phyloP scores from a whole-genome alignment of 768 basidiomycete genomes.

The Macrolepiota dolichaula region DNA sequence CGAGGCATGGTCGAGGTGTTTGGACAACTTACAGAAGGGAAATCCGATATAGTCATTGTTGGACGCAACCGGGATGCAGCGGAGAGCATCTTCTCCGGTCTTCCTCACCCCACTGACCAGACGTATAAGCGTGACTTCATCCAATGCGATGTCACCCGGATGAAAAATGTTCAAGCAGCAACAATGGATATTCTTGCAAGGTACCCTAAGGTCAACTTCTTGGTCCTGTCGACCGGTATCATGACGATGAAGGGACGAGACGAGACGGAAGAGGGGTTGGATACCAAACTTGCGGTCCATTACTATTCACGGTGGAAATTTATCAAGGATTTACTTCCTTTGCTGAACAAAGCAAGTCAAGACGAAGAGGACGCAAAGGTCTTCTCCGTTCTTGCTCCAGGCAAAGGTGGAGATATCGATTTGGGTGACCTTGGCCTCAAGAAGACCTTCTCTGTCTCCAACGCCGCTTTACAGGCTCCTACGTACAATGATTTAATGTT shows the following conservation, averaged over 20 bases:
- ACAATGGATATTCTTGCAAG: slow-evolving; percentile 29
- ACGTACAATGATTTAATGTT: slow-evolving; percentile 56
- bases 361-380: slow-evolving; percentile 49
- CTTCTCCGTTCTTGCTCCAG: slow-evolving; percentile 40
- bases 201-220: slow-evolving; percentile 46
- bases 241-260: slow-evolving; percentile 33
- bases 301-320: slow-evolving; percentile 55
- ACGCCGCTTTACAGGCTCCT: slow-evolving; percentile 29
- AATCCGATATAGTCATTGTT: slow-evolving; percentile 40
- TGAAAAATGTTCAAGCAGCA: slow-evolving; percentile 38
- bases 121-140: slow-evolving; percentile 37
- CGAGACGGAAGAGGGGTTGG: slow-evolving; percentile 31
- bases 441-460: slow-evolving; percentile 35
- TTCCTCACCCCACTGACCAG: slow-evolving; percentile 27
- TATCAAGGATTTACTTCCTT: slow-evolving; percentile 39
- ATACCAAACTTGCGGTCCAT: slow-evolving; percentile 34
- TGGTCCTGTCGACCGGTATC: slow-evolving; percentile 42
- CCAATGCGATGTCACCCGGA: slow-evolving; percentile 40
- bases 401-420: slow-evolving; percentile 33
- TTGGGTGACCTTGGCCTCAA: slow-evolving; percentile 46
- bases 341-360: slow-evolving; percentile 39
- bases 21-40: slow-evolving; percentile 36
- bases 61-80: slow-evolving; percentile 41
- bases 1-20: slow-evolving; percentile 37
- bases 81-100: slow-evolving; percentile 29